A percentile compares a stretch with the other conserved stretches of the same genome.
phyloP scores from a whole-genome alignment of 768 basidiomycete genomes.

The Phanerochaete carnosa region DNA sequence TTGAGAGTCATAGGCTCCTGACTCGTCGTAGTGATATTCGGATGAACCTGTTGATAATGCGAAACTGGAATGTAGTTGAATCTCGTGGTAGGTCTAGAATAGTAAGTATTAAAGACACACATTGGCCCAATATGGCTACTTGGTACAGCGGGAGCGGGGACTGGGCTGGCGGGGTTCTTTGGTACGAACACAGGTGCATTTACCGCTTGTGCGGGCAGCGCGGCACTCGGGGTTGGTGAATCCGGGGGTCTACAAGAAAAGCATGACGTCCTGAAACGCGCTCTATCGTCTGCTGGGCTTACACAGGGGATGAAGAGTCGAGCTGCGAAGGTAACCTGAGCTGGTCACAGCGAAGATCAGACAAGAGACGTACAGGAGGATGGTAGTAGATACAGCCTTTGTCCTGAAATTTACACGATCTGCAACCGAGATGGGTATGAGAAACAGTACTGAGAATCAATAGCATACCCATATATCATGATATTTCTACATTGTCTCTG shows the following conservation, averaged over 20 bases:
- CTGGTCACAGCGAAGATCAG: background rate
- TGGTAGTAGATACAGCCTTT: slow-evolving; percentile 85
- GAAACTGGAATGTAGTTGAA: slow-evolving; percentile 12
- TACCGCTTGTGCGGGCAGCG: slow-evolving; percentile 61
- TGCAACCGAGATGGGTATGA: slow-evolving; percentile 24
- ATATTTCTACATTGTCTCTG: slow-evolving; percentile 89
- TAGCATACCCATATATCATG: slow-evolving; percentile 78
- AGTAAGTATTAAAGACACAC: background rate
- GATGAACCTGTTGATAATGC: slow-evolving; percentile 13
- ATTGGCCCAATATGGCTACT: background rate
- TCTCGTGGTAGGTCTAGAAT: slow-evolving; percentile 6
- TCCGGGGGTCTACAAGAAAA: slow-evolving; percentile 32
- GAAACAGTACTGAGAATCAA: background rate
- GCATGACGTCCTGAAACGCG: background rate
- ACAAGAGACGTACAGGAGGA: slow-evolving; percentile 49
- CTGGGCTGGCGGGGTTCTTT: slow-evolving; percentile 38
- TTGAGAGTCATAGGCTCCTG: slow-evolving; percentile 8
- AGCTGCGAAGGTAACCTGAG: slow-evolving; percentile 15
- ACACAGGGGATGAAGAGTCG: slow-evolving; percentile 27
- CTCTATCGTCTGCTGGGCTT: slow-evolving; percentile 7
- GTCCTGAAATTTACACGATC: slow-evolving; percentile 82
- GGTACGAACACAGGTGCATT: slow-evolving; percentile 87
- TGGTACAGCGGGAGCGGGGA: slow-evolving; percentile 4
- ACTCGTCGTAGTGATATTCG: slow-evolving; percentile 5
- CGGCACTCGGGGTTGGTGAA: slow-evolving; percentile 37